Base-by-base conservation (phyloP, 2,329 filamentous ascomycete genomes). In the Thelonectria rubi region DNA sequence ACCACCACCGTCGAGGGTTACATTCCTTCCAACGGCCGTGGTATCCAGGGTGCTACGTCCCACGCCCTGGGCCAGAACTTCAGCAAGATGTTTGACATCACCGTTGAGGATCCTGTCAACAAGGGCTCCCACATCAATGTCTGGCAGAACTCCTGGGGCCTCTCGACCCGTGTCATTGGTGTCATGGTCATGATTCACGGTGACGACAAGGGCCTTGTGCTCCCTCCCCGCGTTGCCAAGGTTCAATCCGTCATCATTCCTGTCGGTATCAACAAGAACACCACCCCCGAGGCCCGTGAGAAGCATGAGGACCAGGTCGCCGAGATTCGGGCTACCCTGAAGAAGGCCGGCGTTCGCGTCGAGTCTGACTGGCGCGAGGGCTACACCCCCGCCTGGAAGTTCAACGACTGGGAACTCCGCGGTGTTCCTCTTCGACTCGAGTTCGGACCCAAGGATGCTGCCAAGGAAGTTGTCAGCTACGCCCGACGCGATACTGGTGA, bases 131-230 rank as follows among this genome's bases (percentile, higher is more conserved):
- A 93, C 73, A 82, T 97, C 58, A 82, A 94, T 74, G 94, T 98
- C 59, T 98, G 94, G 94, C 95, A 99, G 78, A 99, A 99, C 83
- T 97, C 93, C 14, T 99, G 95, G 95, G 95, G 95, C 79, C 87
- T 99, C 63, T 98, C 94, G 1, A 99, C 95, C 56, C 93, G 95
- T 76, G 93, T 94, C 59, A 97, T 99, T 68, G 96, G 95, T 81
- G 93, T 98, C 77, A 98, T 98, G 94, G 92, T 97, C 73, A 95
- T 99, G 88, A 93, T 97, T 63, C 95, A 99, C 80, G 91, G 93
- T 73, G 95, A 99, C 76, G 91, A 99, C 81, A 94, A 94, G 79
- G 95, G 95, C 66, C 85, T 99, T 17, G 93, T 98, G 64, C 88
- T 98, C 54, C 95, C 95, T 75, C 95, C 95, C 42, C 88, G 93